A percentile compares a stretch with the other conserved stretches of the same genome.
Evolutionary conservation across 2,329 filamentous ascomycete species (phyloP).

Genomic region (Ceratocystis cubensis): DNA sequence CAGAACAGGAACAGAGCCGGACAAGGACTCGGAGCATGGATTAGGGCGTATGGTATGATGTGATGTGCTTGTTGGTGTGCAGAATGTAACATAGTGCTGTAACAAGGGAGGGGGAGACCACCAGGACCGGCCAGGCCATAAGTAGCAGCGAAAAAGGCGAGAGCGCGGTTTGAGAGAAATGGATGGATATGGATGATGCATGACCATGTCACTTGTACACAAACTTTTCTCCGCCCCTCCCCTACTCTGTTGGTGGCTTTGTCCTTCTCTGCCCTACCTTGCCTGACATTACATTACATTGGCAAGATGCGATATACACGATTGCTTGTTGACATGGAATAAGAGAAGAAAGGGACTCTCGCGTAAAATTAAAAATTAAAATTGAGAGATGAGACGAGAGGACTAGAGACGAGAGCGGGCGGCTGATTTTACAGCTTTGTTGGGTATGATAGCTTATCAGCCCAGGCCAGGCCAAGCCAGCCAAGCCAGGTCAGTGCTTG

Average conservation of each 20-base stretch:
- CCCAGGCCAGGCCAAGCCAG: too few relatives aligned
- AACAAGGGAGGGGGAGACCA: neutral
- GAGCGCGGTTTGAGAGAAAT: neutral
- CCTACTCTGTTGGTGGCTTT: neutral
- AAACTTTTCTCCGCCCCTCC: neutral
- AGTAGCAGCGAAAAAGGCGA: neutral
- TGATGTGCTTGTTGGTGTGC: neutral
- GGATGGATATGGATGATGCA: neutral
- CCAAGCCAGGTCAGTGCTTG: too few relatives aligned
- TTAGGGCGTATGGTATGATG: neutral
- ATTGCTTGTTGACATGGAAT: neutral
- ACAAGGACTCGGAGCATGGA: neutral
- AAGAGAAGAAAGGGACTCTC: neutral
- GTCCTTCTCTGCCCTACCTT: neutral
- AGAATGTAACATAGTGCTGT: neutral
- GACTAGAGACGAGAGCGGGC: neutral
- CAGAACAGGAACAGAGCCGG: neutral
- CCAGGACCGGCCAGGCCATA: neutral
- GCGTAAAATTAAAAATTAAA: slow-evolving; percentile 8
- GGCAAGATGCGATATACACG: neutral
- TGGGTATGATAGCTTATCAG: neutral
- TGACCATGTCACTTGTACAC: neutral
- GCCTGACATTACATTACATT: neutral
- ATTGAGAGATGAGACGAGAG: slow-evolving; percentile 2
- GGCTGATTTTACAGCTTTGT: slow-evolving; percentile 1